A percentile compares a stretch with the other conserved stretches of the same genome.
These are phyloP conservation scores for Suillus subluteus DNA, from an alignment of 768 basidiomycete genomes.

Conservation along the genomic window DNA sequence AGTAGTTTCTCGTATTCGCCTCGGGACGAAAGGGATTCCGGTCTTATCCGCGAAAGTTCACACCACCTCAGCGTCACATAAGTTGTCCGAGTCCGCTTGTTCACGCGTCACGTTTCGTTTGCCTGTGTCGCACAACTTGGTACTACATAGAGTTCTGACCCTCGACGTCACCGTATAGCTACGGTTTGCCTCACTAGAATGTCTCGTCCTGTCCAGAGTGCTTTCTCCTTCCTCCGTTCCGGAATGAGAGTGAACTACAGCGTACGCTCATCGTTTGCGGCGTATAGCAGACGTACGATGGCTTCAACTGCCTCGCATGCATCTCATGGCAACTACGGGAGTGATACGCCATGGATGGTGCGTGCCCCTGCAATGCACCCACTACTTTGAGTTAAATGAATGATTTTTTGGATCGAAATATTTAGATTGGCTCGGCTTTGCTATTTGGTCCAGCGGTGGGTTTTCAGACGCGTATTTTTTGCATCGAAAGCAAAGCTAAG, in stretches of 20 bases:
- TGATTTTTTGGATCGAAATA: background rate
- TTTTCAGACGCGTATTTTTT: conserved; percentile 3
- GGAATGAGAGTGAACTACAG: conserved; percentile 16
- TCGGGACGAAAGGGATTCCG: background rate
- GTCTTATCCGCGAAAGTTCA: conserved; percentile 11
- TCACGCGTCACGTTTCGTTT: background rate
- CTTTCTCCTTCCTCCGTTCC: conserved; percentile 23
- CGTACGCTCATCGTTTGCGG: conserved; percentile 19
- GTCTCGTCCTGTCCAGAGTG: conserved; percentile 25
- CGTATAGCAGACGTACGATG: conserved; percentile 28
- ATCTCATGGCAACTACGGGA: conserved; percentile 21
- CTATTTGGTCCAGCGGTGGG: conserved; percentile 37
- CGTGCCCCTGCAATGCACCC: conserved; percentile 11
- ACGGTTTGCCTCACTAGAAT: conserved; percentile 18
- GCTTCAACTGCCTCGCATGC: conserved; percentile 28
- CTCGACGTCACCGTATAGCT: background rate
- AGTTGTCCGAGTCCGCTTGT: background rate
- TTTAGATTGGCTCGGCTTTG: conserved; percentile 35
- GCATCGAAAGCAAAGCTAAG: background rate
- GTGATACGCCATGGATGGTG: conserved; percentile 35
- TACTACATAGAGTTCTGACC: background rate
- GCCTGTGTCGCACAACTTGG: background rate
- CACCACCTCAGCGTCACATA: conserved; percentile 4
- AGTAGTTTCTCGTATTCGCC: background rate
- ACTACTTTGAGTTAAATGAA: background rate